phyloP scores from a whole-genome alignment of 208 protist species.

The Leishmania tropica region DNA sequence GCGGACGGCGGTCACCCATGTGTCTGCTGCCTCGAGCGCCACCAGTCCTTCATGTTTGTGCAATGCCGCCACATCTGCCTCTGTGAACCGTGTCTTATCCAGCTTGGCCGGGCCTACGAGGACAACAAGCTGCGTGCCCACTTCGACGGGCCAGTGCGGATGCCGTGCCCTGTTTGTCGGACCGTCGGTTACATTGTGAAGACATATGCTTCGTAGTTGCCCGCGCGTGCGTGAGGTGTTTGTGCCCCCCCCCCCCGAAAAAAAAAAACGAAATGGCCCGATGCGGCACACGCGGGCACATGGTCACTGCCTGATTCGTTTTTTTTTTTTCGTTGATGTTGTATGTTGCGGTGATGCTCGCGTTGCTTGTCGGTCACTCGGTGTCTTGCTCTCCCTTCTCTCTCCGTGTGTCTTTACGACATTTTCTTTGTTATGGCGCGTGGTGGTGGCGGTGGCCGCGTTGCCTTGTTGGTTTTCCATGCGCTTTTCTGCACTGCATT shows the following conservation, averaged over 20 bases:
- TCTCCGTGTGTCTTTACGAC: not conserved
- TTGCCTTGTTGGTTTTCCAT: too few relatives aligned
- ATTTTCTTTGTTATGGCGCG: too few relatives aligned
- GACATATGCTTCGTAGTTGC: not conserved
- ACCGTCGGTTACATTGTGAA: slow-evolving; percentile 1
- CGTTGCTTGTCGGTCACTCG: not conserved
- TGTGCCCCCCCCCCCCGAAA: not conserved
- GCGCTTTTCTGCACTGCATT: too few relatives aligned
- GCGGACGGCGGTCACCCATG: slow-evolving; percentile 3
- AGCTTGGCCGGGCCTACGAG: slow-evolving; percentile 15
- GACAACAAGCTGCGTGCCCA: not conserved
- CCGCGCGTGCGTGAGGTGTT: not conserved
- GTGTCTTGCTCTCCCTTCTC: not conserved
- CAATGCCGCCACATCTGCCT: slow-evolving; percentile 32
- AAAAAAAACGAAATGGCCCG: too few relatives aligned
- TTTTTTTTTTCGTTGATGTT: too few relatives aligned
- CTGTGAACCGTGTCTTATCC: slow-evolving; percentile 30
- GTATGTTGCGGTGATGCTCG: too few relatives aligned
- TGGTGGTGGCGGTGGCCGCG: too few relatives aligned
- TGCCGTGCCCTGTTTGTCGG: slow-evolving; percentile 20
- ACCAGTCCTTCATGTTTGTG: slow-evolving; percentile 27
- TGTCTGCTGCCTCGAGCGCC: slow-evolving; percentile 18
- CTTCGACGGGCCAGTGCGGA: slow-evolving; percentile 13
- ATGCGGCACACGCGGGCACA: too few relatives aligned
- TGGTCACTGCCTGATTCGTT: too few relatives aligned